phyloP scores from a whole-genome alignment of 1,139 yeast species.

The Candida labiduridarum region DNA sequence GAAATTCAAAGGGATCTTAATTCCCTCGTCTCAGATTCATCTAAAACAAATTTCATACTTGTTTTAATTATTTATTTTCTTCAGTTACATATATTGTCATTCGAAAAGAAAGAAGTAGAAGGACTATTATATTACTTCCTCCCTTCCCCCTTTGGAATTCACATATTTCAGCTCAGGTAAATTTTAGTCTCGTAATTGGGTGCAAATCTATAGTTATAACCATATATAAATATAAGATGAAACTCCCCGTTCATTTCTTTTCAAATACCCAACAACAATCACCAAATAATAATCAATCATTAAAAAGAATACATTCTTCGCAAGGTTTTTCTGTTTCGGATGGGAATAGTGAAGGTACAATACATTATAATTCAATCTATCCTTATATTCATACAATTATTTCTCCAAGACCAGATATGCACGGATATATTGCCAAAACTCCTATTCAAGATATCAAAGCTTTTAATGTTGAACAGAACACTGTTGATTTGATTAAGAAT shows the following conservation, averaged over 20 bases:
- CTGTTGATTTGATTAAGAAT: background rate
- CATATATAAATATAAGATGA: constrained; percentile 3
- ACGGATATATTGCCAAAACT: constrained; percentile 1
- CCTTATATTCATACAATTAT: background rate
- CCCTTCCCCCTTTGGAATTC: too few relatives aligned
- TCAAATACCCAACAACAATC: background rate
- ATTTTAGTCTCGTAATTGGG: too few relatives aligned
- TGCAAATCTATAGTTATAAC: too few relatives aligned
- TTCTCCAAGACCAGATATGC: constrained; percentile 8
- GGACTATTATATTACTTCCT: too few relatives aligned
- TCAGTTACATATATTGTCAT: background rate
- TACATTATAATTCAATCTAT: background rate
- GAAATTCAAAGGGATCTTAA: too few relatives aligned
- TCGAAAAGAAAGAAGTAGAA: too few relatives aligned
- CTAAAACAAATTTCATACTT: background rate
- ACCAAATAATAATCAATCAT: background rate
- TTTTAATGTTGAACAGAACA: constrained; percentile 3
- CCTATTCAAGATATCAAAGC: constrained; percentile 4
- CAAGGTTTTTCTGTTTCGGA: background rate
- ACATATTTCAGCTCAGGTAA: too few relatives aligned
- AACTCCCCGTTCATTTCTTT: background rate
- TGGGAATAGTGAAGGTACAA: background rate
- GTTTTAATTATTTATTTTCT: background rate
- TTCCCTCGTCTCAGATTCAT: background rate
- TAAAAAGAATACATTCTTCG: background rate